Evolutionary conservation across 768 basidiomycete species (phyloP).

Genomic region (Stropharia rugosoannulata): DNA sequence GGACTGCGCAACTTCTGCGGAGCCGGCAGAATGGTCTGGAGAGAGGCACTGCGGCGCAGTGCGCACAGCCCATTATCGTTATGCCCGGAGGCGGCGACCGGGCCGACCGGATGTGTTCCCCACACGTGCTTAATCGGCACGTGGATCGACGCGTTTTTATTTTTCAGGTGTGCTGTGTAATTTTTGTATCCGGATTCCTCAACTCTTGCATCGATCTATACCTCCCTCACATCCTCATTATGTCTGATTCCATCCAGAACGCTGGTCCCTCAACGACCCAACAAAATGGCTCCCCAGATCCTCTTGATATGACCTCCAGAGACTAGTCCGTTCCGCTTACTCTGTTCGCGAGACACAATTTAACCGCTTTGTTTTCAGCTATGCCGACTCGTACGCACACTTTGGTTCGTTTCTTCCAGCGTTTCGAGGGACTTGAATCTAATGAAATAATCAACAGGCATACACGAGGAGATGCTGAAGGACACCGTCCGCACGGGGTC

Average conservation of each 20-base stretch:
- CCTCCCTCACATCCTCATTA: constrained; percentile 6
- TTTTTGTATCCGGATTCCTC: constrained; percentile 4
- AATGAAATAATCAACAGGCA: constrained; percentile 52
- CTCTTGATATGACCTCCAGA: constrained; percentile 74
- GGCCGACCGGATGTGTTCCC: not conserved
- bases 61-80: not conserved
- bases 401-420: constrained; percentile 57
- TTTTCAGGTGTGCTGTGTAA: constrained; percentile 5
- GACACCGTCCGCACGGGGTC: constrained; percentile 93
- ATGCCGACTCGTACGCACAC: constrained; percentile 95
- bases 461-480: constrained; percentile 99
- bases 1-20: constrained; percentile 2
- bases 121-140: constrained; percentile 9
- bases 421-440: not conserved
- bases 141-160: constrained; percentile 13
- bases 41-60: not conserved
- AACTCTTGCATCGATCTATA: constrained; percentile 14
- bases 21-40: not conserved
- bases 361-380: constrained; percentile 50
- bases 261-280: constrained; percentile 26
- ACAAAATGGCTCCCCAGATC: constrained; percentile 20
- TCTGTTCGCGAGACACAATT: constrained; percentile 23
- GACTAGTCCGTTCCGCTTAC: constrained; percentile 69
- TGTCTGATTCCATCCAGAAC: constrained; percentile 22
- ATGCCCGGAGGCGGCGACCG: not conserved